These are phyloP conservation scores for Taphrina pruni DNA, from an alignment of 1,139 yeast species.

Conservation along the genomic window DNA sequence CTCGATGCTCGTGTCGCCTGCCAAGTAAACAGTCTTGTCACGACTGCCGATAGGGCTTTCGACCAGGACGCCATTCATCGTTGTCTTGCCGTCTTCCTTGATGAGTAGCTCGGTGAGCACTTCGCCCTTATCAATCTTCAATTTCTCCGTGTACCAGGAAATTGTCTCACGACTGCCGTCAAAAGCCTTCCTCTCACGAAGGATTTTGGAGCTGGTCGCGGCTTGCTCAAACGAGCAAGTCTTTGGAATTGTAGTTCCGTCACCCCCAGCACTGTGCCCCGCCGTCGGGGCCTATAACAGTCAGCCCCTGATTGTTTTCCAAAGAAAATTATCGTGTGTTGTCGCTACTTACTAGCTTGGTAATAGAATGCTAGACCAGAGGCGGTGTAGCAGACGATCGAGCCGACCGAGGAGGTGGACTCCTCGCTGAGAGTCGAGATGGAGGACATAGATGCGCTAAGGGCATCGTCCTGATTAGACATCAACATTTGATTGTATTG, in stretches of 20 bases:
- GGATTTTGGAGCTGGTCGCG: slow-evolving; percentile 13
- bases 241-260: slow-evolving; percentile 30
- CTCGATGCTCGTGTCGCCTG: slow-evolving; percentile 32
- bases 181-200: slow-evolving; percentile 30
- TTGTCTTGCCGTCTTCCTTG: slow-evolving; percentile 34
- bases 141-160: slow-evolving; percentile 23
- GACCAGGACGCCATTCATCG: slow-evolving; percentile 32
- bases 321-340: background rate
- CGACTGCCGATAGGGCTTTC: slow-evolving; percentile 12
- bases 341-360: slow-evolving; percentile 14
- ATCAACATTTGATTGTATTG: slow-evolving; percentile 29
- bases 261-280: slow-evolving; percentile 41
- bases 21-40: slow-evolving; percentile 26
- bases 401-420: background rate
- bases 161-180: slow-evolving; percentile 9
- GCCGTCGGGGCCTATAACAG: slow-evolving; percentile 22
- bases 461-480: slow-evolving; percentile 33
- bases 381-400: slow-evolving; percentile 29
- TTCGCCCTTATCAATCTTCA: slow-evolving; percentile 18
- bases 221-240: slow-evolving; percentile 39
- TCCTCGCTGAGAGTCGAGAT: slow-evolving; percentile 11
- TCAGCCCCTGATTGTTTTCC: background rate
- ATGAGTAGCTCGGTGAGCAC: slow-evolving; percentile 28
- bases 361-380: slow-evolving; percentile 28
- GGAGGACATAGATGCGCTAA: slow-evolving; percentile 24